Base-by-base conservation (phyloP, 2,329 filamentous ascomycete genomes). In the Calonectria honghensis region DNA sequence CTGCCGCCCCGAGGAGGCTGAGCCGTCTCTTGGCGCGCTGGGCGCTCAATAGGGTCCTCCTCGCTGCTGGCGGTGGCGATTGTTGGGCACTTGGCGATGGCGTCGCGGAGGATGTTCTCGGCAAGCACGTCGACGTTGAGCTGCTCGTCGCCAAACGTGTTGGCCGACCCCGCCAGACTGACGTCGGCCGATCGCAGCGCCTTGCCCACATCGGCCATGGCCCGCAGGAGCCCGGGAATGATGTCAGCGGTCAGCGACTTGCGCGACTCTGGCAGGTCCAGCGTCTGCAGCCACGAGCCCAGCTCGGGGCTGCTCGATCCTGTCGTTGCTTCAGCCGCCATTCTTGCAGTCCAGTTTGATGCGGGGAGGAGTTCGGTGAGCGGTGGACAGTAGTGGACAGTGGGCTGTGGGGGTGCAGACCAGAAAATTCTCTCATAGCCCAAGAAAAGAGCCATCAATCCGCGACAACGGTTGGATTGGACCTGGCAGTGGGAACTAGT, bases 71-170 rank as follows among this genome's bases (percentile, higher is more conserved):
- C 90, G 0, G 89, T 88, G 16, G 83, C 83, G 1, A 91, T 86
- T 1, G 86, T 81, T 0, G 88, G 84, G 57, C 89, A 90, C 0
- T 75, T 72, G 0, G 85, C 84, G 6, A 91, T 83, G 0, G 85
- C 84, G 0, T 81, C 80, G 24, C 90, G 88, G 52, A 92, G 83
- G 54, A 87, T 79, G 0, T 84, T 81, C 79, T 92, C 90, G 2
- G 89, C 86, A 3, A 85, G 72, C 1, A 92, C 87, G 76, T 92
- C 90, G 61, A 91, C 90, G 79, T 92, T 91, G 50, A 91, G 84
- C 82, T 91, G 90, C 76, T 90, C 88, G 76, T 92, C 90, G 24
- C 90, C 92, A 80, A 92, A 92, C 2, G 85, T 84, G 78, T 92
- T 92, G 48, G 89, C 85, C 0, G 87, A 88, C 27, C 89, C 89